Evolutionary conservation across 1,284 basidiomycete species (phyloP).

Genomic region (Amylostereum areolatum): DNA sequence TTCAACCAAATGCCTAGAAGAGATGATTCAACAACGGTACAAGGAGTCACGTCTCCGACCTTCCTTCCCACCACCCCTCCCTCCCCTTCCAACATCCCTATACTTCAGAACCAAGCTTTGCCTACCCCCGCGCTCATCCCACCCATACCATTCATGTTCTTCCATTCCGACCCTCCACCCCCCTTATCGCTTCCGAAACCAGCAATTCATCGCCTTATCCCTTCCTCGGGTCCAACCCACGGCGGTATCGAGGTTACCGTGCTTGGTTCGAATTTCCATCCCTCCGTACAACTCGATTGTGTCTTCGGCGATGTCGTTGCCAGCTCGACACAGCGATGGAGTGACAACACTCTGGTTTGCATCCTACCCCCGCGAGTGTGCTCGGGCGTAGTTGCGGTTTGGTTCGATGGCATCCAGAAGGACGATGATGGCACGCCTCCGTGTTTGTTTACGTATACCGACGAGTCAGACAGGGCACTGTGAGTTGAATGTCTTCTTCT

Average conservation of each 20-base stretch:
- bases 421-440: conserved; percentile 48
- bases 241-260: conserved; percentile 96
- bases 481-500: conserved; percentile 35
- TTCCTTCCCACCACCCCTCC: conserved; percentile 17
- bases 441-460: conserved; percentile 83
- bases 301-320: conserved; percentile 85
- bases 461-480: conserved; percentile 84
- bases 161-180: conserved; percentile 42
- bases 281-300: conserved; percentile 64
- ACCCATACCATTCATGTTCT: conserved; percentile 53
- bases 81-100: conserved; percentile 13
- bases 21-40: too few species aligned
- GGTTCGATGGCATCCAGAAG: conserved; percentile 70
- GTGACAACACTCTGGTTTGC: conserved; percentile 91
- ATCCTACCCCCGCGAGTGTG: conserved; percentile 79
- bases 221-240: conserved; percentile 84
- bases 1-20: too few species aligned
- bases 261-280: conserved; percentile 85
- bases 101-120: conserved; percentile 19
- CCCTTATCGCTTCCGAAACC: conserved; percentile 48
- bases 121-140: conserved; percentile 18
- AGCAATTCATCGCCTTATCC: conserved; percentile 81
- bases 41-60: conserved; percentile 5
- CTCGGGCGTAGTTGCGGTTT: conserved; percentile 88
- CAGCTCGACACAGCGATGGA: conserved; percentile 86